Evolutionary conservation across 1,284 basidiomycete genomes (phyloP), one percentile per base, ranked within the genome.

Genomic region (Chalciporus piperatoides): DNA sequence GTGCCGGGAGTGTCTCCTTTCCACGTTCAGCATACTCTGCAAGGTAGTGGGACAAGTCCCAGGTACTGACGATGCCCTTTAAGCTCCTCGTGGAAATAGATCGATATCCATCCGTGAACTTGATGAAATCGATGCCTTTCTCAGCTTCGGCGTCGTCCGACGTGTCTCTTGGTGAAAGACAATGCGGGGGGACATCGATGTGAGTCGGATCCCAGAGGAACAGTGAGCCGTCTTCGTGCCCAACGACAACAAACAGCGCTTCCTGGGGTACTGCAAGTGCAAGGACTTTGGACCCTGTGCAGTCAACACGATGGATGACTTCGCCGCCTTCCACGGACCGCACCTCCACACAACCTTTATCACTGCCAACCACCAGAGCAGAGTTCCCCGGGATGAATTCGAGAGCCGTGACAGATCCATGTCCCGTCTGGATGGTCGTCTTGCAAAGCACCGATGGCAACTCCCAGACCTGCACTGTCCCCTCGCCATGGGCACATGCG

Each of bases 191-290:
- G 28, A 44, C 4, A 12, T 55, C 1, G 19, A 28, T 8, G 15
- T 41, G 41, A 7, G 57, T 46, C 3, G 59, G 59, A 27, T 60
- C 50, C 60, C 59, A 62, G 33, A 60, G 24, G 27, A 58, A 52
- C 4, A 58, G 15, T 42, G 59, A 60, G 6, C 58, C 55, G 33
- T 62, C 56, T 35, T 38, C 51, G 7, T 53, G 44, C 2, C 52
- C 60, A 27, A 53, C 36, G 21, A 54, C 25, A 30, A 57, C 39
- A 15, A 51, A 38, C 8, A 57, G 30, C 2, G 45, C 44, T 19
- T 36, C 48, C 3, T 33, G 28, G 11, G 55, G 39, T 6, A 49
- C 49, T 4, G 51, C 49, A n/a, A 62, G 41, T 4, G 58, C 36
- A 23, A 46, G 24, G 17, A 59, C 51, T 21, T 46, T 51, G 32